Evolutionary conservation across 2,329 filamentous ascomycete genomes (phyloP).

Genomic region (Colletotrichum australisinense): DNA sequence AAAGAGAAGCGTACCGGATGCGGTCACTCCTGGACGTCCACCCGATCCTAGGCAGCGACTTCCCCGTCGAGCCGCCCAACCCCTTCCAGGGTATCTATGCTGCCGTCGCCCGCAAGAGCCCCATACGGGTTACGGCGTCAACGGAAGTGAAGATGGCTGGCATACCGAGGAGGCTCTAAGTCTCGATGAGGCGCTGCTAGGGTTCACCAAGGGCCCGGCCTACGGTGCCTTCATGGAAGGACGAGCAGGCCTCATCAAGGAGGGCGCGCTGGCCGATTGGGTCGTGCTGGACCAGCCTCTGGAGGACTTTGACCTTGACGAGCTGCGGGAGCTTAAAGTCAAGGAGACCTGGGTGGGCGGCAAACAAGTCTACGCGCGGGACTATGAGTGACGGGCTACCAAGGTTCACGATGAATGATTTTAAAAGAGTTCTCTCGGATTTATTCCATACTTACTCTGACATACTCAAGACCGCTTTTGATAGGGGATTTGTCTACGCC

Average conservation of each 20-base stretch:
- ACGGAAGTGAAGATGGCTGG: constrained; percentile 65
- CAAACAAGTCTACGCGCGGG: constrained; percentile 54
- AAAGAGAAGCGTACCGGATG: constrained; percentile 74
- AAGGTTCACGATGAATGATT: neutral
- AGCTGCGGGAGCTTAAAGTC: constrained; percentile 65
- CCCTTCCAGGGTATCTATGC: constrained; percentile 78
- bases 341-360: constrained; percentile 78
- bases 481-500: neutral
- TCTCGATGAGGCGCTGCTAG: constrained; percentile 66
- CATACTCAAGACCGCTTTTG: neutral
- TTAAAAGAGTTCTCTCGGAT: neutral
- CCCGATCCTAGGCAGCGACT: constrained; percentile 75
- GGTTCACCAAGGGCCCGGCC: constrained; percentile 35
- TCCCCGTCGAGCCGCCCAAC: constrained; percentile 76
- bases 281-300: constrained; percentile 73
- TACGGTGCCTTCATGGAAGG: constrained; percentile 62
- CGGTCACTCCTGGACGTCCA: constrained; percentile 64
- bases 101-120: constrained; percentile 70
- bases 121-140: constrained; percentile 61
- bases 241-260: constrained; percentile 67
- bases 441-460: neutral
- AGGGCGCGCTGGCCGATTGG: constrained; percentile 76
- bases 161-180: constrained; percentile 68
- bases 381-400: neutral
- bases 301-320: constrained; percentile 60